A percentile compares a stretch with the other conserved stretches of the same genome.
phyloP scores from a whole-genome alignment of 768 basidiomycete species.

The Lentinula raphanica region DNA sequence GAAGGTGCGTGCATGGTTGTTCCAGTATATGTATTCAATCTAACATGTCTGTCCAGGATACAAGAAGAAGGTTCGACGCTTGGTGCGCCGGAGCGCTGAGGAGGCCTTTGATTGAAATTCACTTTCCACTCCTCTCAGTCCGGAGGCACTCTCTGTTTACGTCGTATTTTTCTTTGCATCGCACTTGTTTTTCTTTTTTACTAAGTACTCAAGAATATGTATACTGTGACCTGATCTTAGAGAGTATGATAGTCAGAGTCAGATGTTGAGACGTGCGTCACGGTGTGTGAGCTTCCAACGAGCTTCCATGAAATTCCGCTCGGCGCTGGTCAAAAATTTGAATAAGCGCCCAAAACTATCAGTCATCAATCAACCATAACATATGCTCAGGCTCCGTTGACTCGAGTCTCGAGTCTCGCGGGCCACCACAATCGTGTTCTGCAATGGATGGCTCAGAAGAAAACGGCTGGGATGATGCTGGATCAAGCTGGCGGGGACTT shows the following conservation, averaged over 20 bases:
- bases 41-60: conserved; percentile 50
- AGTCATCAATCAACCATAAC: no score
- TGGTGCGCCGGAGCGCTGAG: conserved; percentile 85
- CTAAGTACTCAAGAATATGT: background rate
- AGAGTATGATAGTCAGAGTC: no score
- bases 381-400: no score
- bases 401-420: no score
- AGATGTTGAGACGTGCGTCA: no score
- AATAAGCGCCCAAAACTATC: no score
- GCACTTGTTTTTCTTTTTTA: background rate
- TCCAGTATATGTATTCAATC: background rate
- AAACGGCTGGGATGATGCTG: conserved; percentile 56
- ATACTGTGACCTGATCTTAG: no score
- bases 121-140: background rate
- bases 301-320: no score
- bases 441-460: conserved; percentile 20
- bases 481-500: conserved; percentile 67
- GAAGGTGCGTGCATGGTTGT: conserved; percentile 38
- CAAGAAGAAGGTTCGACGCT: conserved; percentile 91
- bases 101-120: conserved; percentile 67
- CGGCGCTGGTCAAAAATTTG: no score
- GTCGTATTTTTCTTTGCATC: background rate
- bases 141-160: background rate
- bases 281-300: no score
- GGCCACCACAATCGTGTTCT: no score